Base-by-base conservation (phyloP, 2,329 filamentous ascomycete species). In the Venturia carpophila region DNA sequence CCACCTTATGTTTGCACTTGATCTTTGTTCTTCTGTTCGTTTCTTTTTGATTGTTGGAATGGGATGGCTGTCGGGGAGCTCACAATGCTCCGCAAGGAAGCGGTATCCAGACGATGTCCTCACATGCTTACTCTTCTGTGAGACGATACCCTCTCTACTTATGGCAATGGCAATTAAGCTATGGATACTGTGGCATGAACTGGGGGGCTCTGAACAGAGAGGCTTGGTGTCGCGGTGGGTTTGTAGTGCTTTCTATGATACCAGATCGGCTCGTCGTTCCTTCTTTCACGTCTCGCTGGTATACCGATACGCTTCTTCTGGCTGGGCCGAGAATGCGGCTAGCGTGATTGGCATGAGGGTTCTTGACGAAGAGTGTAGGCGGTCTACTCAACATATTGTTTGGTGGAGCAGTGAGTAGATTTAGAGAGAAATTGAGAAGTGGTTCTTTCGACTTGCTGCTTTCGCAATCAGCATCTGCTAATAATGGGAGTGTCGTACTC, bases 181-280 rank as follows among this genome's bases (percentile, higher is more conserved):
- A 37, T 13, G 52, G 24, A 58, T n/a, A 27, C 10, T 24, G 13
- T 27, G 27, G 15, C 5, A 21, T 37, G 52, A 27, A 11, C 19
- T n/a, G 52, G 19, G 52, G 27, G 30, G 10, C 34, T 34, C 24
- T 30, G 49, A 4, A 58, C 5, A 5, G 27, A 37, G 30, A n/a
- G 27, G 24, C 17, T 34, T 56, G 49, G 19, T 56, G 49, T 37
- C 30, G 49, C 13, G 24, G 27, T 56, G 24, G 49, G 19, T 34
- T 56, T 34, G 27, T 56, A 11, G 27, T 56, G 49, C 49, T 56
- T 56, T 56, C 49, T 41, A 56, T 56, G 49, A 58, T 58, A 58
- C 52, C 52, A 58, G 52, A 58, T 37, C 27, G 19, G 52, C 37
- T 58, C 24, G 7, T 58, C 52, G 30, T 58, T 37, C 52, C 19